Evolutionary conservation across 2,329 filamentous ascomycete species (phyloP).

Genomic region (Furcasterigmium furcatum): DNA sequence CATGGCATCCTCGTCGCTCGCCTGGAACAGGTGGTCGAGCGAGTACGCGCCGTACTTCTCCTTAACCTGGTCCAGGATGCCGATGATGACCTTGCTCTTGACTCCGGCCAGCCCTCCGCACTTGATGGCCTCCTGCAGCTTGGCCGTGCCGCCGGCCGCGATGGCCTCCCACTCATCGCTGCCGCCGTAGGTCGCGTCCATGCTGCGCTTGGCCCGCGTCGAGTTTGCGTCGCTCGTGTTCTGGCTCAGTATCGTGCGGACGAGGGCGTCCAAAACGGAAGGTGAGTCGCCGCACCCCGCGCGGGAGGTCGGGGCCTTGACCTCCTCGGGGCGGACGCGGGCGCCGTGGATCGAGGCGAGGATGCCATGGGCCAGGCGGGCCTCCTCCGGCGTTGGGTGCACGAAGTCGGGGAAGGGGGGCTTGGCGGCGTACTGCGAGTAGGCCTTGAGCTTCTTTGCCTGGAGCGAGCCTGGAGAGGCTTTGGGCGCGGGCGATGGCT

Average conservation of each 20-base stretch:
- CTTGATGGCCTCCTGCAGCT: conserved; percentile 59
- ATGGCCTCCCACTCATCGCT: conserved; percentile 40
- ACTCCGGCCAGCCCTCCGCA: conserved; percentile 66
- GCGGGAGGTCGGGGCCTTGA: conserved; percentile 59
- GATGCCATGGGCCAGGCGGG: conserved; percentile 62
- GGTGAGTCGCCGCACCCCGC: conserved; percentile 58
- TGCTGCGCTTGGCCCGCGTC: conserved; percentile 52
- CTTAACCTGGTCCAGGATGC: conserved; percentile 63
- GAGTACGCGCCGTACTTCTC: conserved; percentile 36
- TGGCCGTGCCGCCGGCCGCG: conserved; percentile 30
- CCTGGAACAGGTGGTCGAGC: conserved; percentile 44
- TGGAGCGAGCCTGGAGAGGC: conserved; percentile 22
- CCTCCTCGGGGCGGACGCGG: conserved; percentile 54
- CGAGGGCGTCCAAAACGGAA: conserved; percentile 48
- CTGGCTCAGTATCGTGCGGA: conserved; percentile 49
- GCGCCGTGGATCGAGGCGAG: conserved; percentile 64
- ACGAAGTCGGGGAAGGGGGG: conserved; percentile 67
- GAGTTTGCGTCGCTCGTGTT: conserved; percentile 54
- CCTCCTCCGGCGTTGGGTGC: conserved; percentile 65
- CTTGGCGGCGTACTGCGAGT: conserved; percentile 30
- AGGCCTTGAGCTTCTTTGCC: conserved; percentile 39
- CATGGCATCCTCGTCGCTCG: conserved; percentile 43
- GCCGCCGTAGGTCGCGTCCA: conserved; percentile 39
- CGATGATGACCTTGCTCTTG: conserved; percentile 73
- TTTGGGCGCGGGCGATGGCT: conserved; percentile 1